A percentile compares a stretch with the other conserved stretches of the same genome.
phyloP scores from a whole-genome alignment of 2,329 filamentous ascomycete genomes.

The Apiospora aurea region DNA sequence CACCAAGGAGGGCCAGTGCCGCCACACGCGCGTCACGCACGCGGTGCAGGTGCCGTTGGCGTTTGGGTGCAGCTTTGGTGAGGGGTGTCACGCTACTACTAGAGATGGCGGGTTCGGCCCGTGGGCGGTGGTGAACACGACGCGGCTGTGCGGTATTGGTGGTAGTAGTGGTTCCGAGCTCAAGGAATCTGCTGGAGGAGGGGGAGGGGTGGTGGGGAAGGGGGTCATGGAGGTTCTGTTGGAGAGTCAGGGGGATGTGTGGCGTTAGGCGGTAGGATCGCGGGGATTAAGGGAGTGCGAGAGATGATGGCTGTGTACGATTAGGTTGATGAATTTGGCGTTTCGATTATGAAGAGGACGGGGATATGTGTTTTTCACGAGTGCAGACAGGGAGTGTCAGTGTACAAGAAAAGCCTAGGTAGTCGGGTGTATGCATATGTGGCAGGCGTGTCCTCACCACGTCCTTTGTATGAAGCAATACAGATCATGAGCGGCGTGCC shows the following conservation, averaged over 20 bases:
- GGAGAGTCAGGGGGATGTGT: conserved; percentile 3
- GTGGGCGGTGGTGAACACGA: background rate
- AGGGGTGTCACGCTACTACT: background rate
- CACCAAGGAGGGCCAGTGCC: conserved; percentile 11
- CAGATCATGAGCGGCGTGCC: background rate
- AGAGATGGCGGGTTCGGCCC: background rate
- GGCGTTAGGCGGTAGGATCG: background rate
- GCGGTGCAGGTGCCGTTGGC: background rate
- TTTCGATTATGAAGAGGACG: background rate
- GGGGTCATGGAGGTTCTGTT: conserved; percentile 10
- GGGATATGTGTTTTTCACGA: background rate
- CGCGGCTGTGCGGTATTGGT: background rate
- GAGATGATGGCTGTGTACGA: background rate
- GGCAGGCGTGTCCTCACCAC: background rate
- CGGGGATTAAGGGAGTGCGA: background rate
- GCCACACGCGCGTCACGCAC: conserved; percentile 11
- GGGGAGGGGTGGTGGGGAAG: background rate
- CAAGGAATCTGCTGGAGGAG: background rate
- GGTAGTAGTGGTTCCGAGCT: background rate
- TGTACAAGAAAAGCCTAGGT: background rate
- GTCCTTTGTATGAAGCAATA: background rate
- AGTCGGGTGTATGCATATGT: background rate
- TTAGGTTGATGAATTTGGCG: background rate
- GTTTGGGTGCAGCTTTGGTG: background rate
- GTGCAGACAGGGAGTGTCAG: background rate